These are phyloP conservation scores for Tulasnella sp. DNA, from an alignment of 768 basidiomycete genomes.

Conservation along the genomic window DNA sequence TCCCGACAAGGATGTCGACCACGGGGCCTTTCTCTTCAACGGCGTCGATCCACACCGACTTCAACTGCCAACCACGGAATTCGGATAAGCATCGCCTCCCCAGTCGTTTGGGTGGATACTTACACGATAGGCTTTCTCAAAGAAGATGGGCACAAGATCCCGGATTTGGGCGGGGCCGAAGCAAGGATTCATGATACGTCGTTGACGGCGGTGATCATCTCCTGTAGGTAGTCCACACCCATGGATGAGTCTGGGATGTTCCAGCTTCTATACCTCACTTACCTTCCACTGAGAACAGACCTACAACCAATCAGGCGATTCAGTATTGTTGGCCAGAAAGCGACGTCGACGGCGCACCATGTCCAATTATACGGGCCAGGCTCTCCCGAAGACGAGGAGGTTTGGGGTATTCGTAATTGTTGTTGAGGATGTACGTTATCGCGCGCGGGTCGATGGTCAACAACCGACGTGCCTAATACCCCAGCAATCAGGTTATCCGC, in stretches of 20 bases:
- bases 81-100: too few species aligned
- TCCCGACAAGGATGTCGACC: neutral
- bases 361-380: neutral
- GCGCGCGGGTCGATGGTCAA: conserved; percentile 12
- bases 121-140: conserved; percentile 43
- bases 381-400: neutral
- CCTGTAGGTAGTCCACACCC: neutral
- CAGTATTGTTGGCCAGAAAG: neutral
- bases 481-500: neutral
- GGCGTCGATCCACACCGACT: neutral
- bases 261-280: neutral
- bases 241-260: neutral
- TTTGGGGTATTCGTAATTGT: conserved; percentile 14
- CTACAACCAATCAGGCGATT: neutral
- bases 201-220: neutral
- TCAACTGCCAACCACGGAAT: too few species aligned
- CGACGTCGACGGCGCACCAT: neutral
- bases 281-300: conserved; percentile 4
- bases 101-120: too few species aligned
- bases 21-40: neutral
- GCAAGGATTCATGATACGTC: conserved; percentile 39
- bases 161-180: conserved; percentile 50
- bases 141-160: conserved; percentile 43
- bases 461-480: neutral
- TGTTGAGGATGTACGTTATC: neutral